Evolutionary conservation across 2,329 filamentous ascomycete species (phyloP), one percentile per base, ranked within the genome.

Genomic region (Atkinsonella hypoxylon): DNA sequence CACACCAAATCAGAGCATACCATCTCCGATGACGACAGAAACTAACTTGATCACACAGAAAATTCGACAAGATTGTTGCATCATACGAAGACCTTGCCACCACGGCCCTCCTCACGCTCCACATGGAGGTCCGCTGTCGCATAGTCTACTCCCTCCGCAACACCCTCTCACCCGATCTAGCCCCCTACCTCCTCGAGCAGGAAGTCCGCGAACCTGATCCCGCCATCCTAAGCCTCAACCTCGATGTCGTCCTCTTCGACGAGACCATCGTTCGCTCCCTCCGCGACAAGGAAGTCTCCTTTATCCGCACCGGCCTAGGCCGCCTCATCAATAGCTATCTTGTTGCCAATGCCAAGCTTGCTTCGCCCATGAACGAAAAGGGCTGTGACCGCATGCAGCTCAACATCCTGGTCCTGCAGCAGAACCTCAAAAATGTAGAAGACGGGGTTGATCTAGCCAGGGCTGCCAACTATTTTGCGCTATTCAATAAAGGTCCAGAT

Each of bases 371-470:
- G 82, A 96, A 98, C 65, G 72, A 70, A 38, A 80, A 85, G 59
- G 93, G 93, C 41, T 87, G 84, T 53, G 81, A 83, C n/a, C 80
- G 89, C 38, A 89, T 98, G 80, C 85, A 89, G 64, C 80, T 97
- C 61, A 95, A 98, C 64, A 89, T 96, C 46, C 77, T 96, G 22
- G 93, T 98, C 40, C 73, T 98, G 48, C 91, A 97, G 68, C 93
- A 98, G 64, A 96, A 95, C 61, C 79, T 98, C 50, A 95, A 95
- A 71, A 95, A 95, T 57, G 83, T 98, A 49, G 89, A 93, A 66
- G 74, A 79, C 2, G 78, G 77, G 9, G 83, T 87, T 3, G 75
- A 78, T 51, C 72, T 91, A 30, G 73, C 74, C 4, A 71, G 79
- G 36, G 79, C 83, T 1, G 76, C 79, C 18, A 75, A 78, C 52